Base-by-base conservation (phyloP, 192 early-diverging fungal genomes). In the Backusella macrospora region DNA sequence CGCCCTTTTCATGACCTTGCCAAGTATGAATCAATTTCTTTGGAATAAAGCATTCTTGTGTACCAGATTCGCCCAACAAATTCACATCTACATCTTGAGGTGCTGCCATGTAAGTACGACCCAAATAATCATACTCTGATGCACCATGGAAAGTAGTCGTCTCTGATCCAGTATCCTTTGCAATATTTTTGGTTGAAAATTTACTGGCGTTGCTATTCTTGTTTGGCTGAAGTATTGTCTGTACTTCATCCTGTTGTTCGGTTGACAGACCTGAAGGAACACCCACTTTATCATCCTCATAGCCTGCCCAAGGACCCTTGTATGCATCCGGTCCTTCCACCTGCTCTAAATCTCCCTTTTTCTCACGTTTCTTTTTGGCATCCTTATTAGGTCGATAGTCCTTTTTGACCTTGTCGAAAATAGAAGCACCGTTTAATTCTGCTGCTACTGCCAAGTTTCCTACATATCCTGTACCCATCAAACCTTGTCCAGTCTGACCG, bases 41-140 rank as follows among this genome's bases (percentile, higher is more conserved):
- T 29, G 98, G 98, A 23, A 95, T 87, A 77, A 91, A 97, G 75
- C 93, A 95, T 68, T 91, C 87, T 74, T 93, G 86, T 44, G 78
- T 75, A 34, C 95, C 94, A 7, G 91, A 78, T 55, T 94, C 94
- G 7, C 86, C 87, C 16, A 77, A 55, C 63, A 97, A 76, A 76
- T 97, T 92, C 70, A 89, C 86, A 73, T 90, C 91, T 67, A 96
- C 79, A 82, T 98, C 97, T 48, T 84, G 83, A n/a, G 98, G 98
- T 0, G 95, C 90, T 76, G 95, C 93, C 93, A 99, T 96, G 74
- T 98, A 99, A 7, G 97, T 96, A 55, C 98, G 81, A 26, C 97
- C 97, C 73, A 94, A 86, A 83, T 98, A 98, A 82, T 99, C 97
- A 40, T 80, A 84, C 79, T 95, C 93, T 0, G 88, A 70, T 78